phyloP scores from a whole-genome alignment of 108 stramenopile genomes.

The Epithemia pelagica region DNA sequence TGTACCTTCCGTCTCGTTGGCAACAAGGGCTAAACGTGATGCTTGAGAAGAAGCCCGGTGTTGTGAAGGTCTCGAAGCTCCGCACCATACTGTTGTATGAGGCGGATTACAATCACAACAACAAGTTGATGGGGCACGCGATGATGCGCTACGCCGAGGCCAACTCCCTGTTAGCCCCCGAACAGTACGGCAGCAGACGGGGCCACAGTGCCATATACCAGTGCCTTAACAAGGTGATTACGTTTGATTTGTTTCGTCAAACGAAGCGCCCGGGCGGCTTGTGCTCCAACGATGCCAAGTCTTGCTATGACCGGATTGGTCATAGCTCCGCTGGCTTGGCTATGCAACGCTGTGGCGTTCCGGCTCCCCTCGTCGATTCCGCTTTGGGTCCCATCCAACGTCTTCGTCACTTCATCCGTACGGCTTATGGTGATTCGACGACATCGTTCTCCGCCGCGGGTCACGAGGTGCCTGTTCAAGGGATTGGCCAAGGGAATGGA shows the following conservation, averaged over 20 bases:
- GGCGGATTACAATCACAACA: slow-evolving; percentile 2
- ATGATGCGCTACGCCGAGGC: slow-evolving; percentile 5
- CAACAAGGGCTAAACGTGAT: slow-evolving; percentile 5
- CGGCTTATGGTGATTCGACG: slow-evolving; percentile 10
- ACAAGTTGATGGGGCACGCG: slow-evolving; percentile 5
- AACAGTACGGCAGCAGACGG: slow-evolving; percentile 5
- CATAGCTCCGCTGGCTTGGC: slow-evolving; percentile 8
- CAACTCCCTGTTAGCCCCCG: not conserved
- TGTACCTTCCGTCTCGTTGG: slow-evolving; percentile 1
- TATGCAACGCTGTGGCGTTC: slow-evolving; percentile 10
- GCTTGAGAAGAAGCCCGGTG: slow-evolving; percentile 10
- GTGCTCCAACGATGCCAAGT: slow-evolving; percentile 10
- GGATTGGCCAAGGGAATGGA: slow-evolving; percentile 32
- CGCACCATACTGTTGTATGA: slow-evolving; percentile 13
- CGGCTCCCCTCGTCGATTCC: not conserved
- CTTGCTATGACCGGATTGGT: slow-evolving; percentile 17
- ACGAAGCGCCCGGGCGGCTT: not conserved
- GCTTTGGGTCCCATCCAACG: slow-evolving; percentile 13
- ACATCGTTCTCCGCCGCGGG: not conserved
- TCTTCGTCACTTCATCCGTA: slow-evolving; percentile 11
- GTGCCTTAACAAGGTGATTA: slow-evolving; percentile 4
- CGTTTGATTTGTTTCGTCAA: slow-evolving; percentile 7
- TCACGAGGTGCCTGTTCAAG: slow-evolving; percentile 7
- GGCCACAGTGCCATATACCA: not conserved
- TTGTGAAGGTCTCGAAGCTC: not conserved